A percentile compares a stretch with the other conserved stretches of the same genome.
Conservation (phyloP, 2,329 filamentous ascomycete species). For the Pestalotiopsis sp. region DNA sequence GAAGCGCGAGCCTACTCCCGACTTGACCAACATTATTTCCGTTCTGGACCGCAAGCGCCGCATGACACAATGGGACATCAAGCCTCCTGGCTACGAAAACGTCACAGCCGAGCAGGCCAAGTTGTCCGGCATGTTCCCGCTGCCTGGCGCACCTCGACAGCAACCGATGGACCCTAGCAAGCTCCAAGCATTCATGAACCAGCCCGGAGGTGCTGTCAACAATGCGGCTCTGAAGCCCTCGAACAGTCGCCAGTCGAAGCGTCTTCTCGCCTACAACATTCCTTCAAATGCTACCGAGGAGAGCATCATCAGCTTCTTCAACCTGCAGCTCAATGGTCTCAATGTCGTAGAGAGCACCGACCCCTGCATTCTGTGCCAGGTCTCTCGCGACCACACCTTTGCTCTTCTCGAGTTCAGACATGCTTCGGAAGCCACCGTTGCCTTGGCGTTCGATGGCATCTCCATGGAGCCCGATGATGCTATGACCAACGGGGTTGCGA, state of each 20-base stretch:
- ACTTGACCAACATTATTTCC: constrained; percentile 83
- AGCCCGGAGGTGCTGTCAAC: constrained; percentile 71
- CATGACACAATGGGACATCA: constrained; percentile 99
- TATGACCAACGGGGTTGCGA: constrained; percentile 51
- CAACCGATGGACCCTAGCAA: constrained; percentile 94
- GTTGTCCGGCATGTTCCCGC: constrained; percentile 97
- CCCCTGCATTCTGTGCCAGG: constrained; percentile 81
- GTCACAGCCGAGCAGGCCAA: constrained; percentile 98
- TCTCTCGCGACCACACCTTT: constrained; percentile 78
- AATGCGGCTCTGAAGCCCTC: constrained; percentile 86
- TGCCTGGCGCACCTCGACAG: constrained; percentile 91
- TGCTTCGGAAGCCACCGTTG: constrained; percentile 85
- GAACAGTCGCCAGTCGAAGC: constrained; percentile 92
- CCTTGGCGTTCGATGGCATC: constrained; percentile 86
- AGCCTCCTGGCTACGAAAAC: constrained; percentile 96
- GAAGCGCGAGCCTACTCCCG: constrained; percentile 93
- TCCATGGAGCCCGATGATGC: constrained; percentile 76
- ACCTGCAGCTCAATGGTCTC: constrained; percentile 92
- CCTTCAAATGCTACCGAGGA: constrained; percentile 76
- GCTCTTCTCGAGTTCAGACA: constrained; percentile 91
- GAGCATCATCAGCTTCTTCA: constrained; percentile 81
- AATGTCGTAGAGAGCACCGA: constrained; percentile 86
- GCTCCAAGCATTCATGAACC: constrained; percentile 93
- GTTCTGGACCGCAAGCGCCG: constrained; percentile 86
- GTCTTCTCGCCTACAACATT: constrained; percentile 85